phyloP scores from a whole-genome alignment of 768 basidiomycete species.

The Boletus tomentosulus region DNA sequence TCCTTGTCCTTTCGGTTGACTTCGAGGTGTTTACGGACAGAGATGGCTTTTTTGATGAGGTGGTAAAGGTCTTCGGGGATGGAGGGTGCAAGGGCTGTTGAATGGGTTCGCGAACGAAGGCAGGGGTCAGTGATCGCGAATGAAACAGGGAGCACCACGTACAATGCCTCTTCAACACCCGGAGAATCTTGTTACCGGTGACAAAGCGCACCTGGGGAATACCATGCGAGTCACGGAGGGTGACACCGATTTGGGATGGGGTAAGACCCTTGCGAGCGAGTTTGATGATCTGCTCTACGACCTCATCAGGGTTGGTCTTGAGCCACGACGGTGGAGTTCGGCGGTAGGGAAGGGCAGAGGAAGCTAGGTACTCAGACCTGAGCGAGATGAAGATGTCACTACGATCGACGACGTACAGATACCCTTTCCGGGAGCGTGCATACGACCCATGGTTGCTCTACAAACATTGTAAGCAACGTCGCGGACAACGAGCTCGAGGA shows the following conservation, averaged over 20 bases:
- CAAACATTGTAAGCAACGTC: conserved; percentile 8
- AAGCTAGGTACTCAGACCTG: conserved; percentile 43
- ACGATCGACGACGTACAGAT: conserved; percentile 66
- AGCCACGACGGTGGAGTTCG: conserved; percentile 94
- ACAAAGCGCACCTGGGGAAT: conserved; percentile 98
- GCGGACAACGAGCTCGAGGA: conserved; percentile 11
- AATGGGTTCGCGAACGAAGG: background rate
- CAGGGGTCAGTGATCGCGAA: conserved; percentile 1
- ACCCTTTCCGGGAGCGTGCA: conserved; percentile 99
- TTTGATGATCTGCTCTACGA: conserved; percentile 94
- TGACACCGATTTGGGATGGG: conserved; percentile 97
- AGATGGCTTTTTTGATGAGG: conserved; percentile 99
- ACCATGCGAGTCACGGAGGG: conserved; percentile 96
- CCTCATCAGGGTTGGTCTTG: conserved; percentile 93
- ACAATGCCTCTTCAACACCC: conserved; percentile 95
- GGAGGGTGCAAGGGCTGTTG: conserved; percentile 85
- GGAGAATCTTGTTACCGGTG: conserved; percentile 98
- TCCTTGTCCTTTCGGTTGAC: conserved; percentile 99
- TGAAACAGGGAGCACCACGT: conserved; percentile 28
- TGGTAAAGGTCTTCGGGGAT: conserved; percentile 99
- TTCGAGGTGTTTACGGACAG: conserved; percentile 98
- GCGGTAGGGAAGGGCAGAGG: conserved; percentile 97
- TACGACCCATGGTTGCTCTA: conserved; percentile 80
- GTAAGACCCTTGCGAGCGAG: conserved; percentile 97
- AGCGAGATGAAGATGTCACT: background rate